A percentile compares a stretch with the other conserved stretches of the same genome.
Evolutionary conservation across 192 early-diverging fungal genomes (phyloP).

Genomic region (Podila epicladia): DNA sequence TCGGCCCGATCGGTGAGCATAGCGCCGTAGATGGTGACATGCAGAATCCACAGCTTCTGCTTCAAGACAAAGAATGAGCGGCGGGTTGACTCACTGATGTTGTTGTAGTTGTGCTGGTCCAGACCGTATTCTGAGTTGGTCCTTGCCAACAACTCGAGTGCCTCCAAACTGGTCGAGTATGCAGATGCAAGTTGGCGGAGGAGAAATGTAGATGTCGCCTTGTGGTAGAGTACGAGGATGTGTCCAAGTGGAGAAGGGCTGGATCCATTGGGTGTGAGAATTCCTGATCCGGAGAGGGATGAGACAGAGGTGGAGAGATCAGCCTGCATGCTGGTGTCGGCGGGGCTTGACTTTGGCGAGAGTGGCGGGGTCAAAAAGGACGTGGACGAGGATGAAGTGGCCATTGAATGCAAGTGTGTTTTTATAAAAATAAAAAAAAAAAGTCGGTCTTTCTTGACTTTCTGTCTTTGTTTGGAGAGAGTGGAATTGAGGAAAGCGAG

Average conservation of each 20-base stretch:
- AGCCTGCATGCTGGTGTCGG: background rate
- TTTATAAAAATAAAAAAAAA: background rate
- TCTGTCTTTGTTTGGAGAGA: too few relatives aligned
- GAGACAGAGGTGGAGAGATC: background rate
- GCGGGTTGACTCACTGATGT: constrained; percentile 5
- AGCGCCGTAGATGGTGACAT: constrained; percentile 49
- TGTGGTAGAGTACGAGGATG: constrained; percentile 46
- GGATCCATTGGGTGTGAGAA: constrained; percentile 9
- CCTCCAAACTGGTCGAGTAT: constrained; percentile 30
- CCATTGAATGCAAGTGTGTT: background rate
- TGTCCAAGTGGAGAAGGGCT: constrained; percentile 10
- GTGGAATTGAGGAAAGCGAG: background rate
- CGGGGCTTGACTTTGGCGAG: constrained; percentile 27
- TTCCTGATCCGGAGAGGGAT: constrained; percentile 2
- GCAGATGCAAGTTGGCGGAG: constrained; percentile 47
- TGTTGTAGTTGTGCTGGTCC: constrained; percentile 1
- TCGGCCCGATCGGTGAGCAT: constrained; percentile 46
- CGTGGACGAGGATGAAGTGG: constrained; percentile 3
- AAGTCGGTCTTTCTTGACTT: background rate
- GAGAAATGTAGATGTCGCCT: constrained; percentile 44
- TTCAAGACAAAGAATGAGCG: constrained; percentile 37
- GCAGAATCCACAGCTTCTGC: constrained; percentile 51
- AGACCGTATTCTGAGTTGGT: constrained; percentile 38
- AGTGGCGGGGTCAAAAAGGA: constrained; percentile 29
- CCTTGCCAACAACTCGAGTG: constrained; percentile 29